Conservation (phyloP, 2,329 filamentous ascomycete genomes). For the Coccinonectria pachysandricola region DNA sequence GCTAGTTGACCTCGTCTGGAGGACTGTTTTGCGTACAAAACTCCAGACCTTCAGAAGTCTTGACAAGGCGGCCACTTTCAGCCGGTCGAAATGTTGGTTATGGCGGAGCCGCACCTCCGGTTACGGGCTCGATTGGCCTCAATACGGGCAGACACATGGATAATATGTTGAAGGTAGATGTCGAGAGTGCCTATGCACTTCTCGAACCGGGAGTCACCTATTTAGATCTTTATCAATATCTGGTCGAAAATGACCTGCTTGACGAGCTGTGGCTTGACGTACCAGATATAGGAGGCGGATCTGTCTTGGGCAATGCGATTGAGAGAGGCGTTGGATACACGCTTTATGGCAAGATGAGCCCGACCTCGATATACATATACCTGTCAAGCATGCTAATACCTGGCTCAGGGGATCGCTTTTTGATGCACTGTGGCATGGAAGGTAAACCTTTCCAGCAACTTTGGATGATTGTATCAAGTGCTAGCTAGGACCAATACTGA, state of each 20-base stretch:
- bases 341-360: not conserved
- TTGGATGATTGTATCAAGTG: no score
- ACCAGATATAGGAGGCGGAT: conserved; percentile 5
- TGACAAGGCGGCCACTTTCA: not conserved
- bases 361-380: no score
- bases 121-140: conserved; percentile 3
- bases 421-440: conserved; percentile 6
- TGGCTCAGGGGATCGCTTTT: conserved; percentile 1
- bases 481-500: no score
- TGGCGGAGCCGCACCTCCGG: conserved; percentile 4
- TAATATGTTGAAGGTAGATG: conserved; percentile 6
- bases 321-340: conserved; percentile 7
- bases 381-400: not conserved
- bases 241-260: conserved; percentile 3
- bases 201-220: conserved; percentile 5
- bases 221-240: conserved; percentile 2
- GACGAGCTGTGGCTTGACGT: conserved; percentile 6
- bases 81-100: conserved; percentile 1
- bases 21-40: no score
- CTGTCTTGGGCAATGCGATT: conserved; percentile 4
- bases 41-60: no score
- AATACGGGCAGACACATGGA: conserved; percentile 6
- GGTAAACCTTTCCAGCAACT: no score
- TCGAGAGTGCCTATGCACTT: conserved; percentile 5
- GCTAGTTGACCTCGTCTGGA: no score